phyloP scores from a whole-genome alignment of 306 rosid genomes.

The Oxytropis ochrocephala region DNA sequence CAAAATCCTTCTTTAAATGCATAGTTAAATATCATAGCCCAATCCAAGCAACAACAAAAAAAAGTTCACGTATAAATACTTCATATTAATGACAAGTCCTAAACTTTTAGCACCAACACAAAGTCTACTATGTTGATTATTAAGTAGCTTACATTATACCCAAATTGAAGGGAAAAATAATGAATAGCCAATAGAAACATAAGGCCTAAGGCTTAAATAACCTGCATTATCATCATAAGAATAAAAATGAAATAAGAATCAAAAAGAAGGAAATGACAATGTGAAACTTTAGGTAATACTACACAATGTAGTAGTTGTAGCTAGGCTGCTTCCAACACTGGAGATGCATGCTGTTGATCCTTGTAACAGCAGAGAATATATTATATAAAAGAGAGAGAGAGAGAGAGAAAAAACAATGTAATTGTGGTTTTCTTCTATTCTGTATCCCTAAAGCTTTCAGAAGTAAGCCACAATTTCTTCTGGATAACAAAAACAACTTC shows the following conservation, averaged over 20 bases:
- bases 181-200: slow-evolving; percentile 43
- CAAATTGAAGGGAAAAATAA: neutral
- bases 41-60: neutral
- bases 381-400: neutral
- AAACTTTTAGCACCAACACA: slow-evolving; percentile 21
- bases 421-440: slow-evolving; percentile 43
- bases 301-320: slow-evolving; percentile 36
- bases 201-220: slow-evolving; percentile 33
- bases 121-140: slow-evolving; percentile 29
- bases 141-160: slow-evolving; percentile 34
- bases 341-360: slow-evolving; percentile 37
- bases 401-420: slow-evolving; percentile 4
- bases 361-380: slow-evolving; percentile 34
- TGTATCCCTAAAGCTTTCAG: slow-evolving; percentile 48
- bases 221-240: slow-evolving; percentile 36
- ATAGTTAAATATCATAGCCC: neutral
- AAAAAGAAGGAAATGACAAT: neutral
- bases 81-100: neutral
- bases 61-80: slow-evolving; percentile 2
- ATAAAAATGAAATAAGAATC: neutral
- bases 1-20: neutral
- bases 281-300: slow-evolving; percentile 35
- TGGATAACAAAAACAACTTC: slow-evolving; percentile 54
- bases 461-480: slow-evolving; percentile 83
- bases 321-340: slow-evolving; percentile 23